These are phyloP conservation scores for Ambrosia artemisiifolia DNA, from an alignment of 129 eudicot genomes.

Conservation along the genomic window DNA sequence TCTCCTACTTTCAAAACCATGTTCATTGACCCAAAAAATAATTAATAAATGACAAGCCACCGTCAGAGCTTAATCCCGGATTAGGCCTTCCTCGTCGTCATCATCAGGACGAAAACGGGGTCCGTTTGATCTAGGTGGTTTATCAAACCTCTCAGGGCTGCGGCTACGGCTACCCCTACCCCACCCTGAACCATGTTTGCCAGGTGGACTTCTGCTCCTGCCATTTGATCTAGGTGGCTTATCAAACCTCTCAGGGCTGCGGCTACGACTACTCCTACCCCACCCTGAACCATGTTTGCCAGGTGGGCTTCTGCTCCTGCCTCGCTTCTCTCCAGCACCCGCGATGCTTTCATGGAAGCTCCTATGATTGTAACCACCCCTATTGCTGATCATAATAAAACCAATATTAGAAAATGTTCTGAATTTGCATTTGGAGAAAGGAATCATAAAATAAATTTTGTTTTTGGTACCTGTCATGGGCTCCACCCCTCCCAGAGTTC, in stretches of 20 bases:
- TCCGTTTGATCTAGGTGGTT: constrained; percentile 16
- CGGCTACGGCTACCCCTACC: constrained; percentile 61
- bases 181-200: constrained; percentile 49
- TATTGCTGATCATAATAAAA: constrained; percentile 16
- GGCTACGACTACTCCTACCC: constrained; percentile 41
- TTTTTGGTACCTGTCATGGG: constrained; percentile 46
- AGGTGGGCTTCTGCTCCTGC: constrained; percentile 45
- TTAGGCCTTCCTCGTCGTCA: constrained; percentile 61
- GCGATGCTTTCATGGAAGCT: constrained; percentile 59
- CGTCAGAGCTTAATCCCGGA: constrained; percentile 31
- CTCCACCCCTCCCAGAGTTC: constrained; percentile 42
- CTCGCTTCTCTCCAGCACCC: constrained; percentile 38
- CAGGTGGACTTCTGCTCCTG: constrained; percentile 28
- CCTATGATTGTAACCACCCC: constrained; percentile 33
- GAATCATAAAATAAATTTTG: not conserved
- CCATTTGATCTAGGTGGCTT: constrained; percentile 19
- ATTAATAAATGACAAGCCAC: not conserved
- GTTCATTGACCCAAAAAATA: not conserved
- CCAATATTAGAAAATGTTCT: not conserved
- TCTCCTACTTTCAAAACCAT: constrained; percentile 1
- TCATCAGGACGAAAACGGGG: constrained; percentile 38
- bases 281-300: constrained; percentile 47
- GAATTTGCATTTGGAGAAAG: not conserved
- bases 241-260: constrained; percentile 54
- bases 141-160: constrained; percentile 49